phyloP scores from a whole-genome alignment of 352 stramenopile genomes.

The Pythium oligandrum region DNA sequence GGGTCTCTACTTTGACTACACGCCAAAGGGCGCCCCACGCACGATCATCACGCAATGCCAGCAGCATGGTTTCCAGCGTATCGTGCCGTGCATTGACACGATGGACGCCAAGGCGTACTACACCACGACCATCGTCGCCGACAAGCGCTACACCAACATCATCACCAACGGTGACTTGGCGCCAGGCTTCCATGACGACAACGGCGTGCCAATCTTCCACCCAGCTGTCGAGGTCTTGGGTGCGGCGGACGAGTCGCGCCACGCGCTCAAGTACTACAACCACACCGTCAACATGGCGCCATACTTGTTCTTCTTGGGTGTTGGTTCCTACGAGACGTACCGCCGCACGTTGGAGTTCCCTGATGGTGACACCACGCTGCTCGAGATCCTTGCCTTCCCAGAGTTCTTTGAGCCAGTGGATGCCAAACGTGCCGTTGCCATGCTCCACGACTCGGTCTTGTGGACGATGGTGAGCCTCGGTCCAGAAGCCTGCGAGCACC shows the following conservation, averaged over 20 bases:
- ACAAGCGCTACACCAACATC: slow-evolving; percentile 75
- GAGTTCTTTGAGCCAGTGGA: slow-evolving; percentile 62
- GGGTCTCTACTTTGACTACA: slow-evolving; percentile 78
- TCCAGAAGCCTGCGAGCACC: slow-evolving; percentile 61
- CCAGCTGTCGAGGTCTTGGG: slow-evolving; percentile 43
- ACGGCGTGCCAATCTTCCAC: slow-evolving; percentile 61
- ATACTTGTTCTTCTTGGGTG: slow-evolving; percentile 76
- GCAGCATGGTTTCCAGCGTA: slow-evolving; percentile 76
- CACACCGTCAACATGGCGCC: slow-evolving; percentile 83
- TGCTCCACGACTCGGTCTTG: slow-evolving; percentile 72
- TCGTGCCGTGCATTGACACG: slow-evolving; percentile 73
- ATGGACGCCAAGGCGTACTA: slow-evolving; percentile 83
- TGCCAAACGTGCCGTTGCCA: slow-evolving; percentile 62
- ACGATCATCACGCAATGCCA: slow-evolving; percentile 84
- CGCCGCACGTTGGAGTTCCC: slow-evolving; percentile 68
- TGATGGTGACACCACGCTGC: slow-evolving; percentile 61
- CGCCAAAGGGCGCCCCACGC: slow-evolving; percentile 51
- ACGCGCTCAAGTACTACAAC: slow-evolving; percentile 78
- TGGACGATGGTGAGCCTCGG: slow-evolving; percentile 72
- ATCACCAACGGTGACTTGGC: slow-evolving; percentile 77
- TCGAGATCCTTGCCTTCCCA: slow-evolving; percentile 71
- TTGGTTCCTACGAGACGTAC: slow-evolving; percentile 76
- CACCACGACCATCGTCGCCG: slow-evolving; percentile 69
- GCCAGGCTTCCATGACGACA: slow-evolving; percentile 51
- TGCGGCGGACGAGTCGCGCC: slow-evolving; percentile 42